These are phyloP conservation scores for Parastagonospora nodorum DNA, from an alignment of 2,329 filamentous ascomycete species.

Conservation along the genomic window DNA sequence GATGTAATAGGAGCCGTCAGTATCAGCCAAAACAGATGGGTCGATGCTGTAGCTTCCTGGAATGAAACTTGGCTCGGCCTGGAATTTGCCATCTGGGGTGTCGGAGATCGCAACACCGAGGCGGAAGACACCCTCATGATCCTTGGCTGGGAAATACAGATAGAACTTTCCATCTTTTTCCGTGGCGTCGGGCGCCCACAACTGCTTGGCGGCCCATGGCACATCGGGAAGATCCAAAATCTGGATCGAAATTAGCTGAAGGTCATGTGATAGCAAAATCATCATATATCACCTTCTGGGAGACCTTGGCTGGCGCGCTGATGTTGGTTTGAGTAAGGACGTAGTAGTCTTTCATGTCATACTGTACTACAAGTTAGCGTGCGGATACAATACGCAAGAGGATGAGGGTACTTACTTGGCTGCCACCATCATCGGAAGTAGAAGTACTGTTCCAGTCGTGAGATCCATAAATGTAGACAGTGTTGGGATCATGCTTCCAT, in stretches of 20 bases:
- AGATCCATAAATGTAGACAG: conserved; percentile 9
- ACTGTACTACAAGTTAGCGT: conserved; percentile 59
- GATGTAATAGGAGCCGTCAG: conserved; percentile 64
- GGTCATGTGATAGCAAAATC: conserved; percentile 29
- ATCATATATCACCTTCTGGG: conserved; percentile 68
- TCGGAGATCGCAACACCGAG: conserved; percentile 72
- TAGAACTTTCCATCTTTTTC: conserved; percentile 70
- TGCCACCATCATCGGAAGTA: background rate
- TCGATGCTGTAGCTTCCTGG: conserved; percentile 74
- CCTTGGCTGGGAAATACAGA: conserved; percentile 75
- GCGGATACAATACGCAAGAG: background rate
- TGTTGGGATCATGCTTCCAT: conserved; percentile 11
- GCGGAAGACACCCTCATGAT: conserved; percentile 69
- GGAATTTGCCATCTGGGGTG: conserved; percentile 70
- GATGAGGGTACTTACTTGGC: background rate
- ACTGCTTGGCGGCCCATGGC: conserved; percentile 76
- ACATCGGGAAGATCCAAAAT: conserved; percentile 54
- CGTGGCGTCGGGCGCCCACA: conserved; percentile 79
- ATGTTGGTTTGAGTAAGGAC: conserved; percentile 67
- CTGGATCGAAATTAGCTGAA: background rate
- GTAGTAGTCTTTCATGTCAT: conserved; percentile 82
- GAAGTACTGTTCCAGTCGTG: conserved; percentile 8
- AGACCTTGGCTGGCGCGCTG: conserved; percentile 66
- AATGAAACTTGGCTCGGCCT: conserved; percentile 66
- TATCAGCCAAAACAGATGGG: conserved; percentile 74